Conservation (phyloP, 1,284 basidiomycete species). For the Malassezia obtusa region DNA sequence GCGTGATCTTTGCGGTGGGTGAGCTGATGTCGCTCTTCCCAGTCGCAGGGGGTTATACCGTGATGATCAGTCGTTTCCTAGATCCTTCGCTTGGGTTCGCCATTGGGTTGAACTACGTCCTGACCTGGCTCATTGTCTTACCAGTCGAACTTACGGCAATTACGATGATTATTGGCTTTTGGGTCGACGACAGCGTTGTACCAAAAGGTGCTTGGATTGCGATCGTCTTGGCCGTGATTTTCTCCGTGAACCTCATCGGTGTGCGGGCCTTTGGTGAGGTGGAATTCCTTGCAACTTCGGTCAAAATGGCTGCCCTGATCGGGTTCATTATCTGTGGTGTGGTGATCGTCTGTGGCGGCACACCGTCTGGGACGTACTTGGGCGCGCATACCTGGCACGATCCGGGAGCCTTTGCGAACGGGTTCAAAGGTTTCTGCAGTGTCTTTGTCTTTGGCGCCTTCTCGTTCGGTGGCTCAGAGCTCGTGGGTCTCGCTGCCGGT, state of each 20-base stretch:
- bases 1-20: conserved; percentile 50
- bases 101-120: conserved; percentile 59
- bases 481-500: conserved; percentile 70
- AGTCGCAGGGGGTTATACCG: conserved; percentile 63
- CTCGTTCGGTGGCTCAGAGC: conserved; percentile 70
- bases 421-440: conserved; percentile 37
- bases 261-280: conserved; percentile 44
- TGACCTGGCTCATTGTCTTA: conserved; percentile 41
- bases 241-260: conserved; percentile 67
- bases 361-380: conserved; percentile 11
- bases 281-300: conserved; percentile 51
- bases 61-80: conserved; percentile 66
- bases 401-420: conserved; percentile 10
- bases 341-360: conserved; percentile 43
- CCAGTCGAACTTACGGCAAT: conserved; percentile 39
- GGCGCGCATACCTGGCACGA: conserved; percentile 2
- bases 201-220: conserved; percentile 58
- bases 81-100: conserved; percentile 61
- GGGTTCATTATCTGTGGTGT: conserved; percentile 41
- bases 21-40: conserved; percentile 54
- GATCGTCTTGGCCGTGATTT: conserved; percentile 61
- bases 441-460: conserved; percentile 59
- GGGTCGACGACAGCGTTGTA: conserved; percentile 32
- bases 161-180: conserved; percentile 37
- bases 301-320: conserved; percentile 43